These are phyloP conservation scores for Wakefieldia striispora DNA, from an alignment of 768 basidiomycete species.

Conservation along the genomic window DNA sequence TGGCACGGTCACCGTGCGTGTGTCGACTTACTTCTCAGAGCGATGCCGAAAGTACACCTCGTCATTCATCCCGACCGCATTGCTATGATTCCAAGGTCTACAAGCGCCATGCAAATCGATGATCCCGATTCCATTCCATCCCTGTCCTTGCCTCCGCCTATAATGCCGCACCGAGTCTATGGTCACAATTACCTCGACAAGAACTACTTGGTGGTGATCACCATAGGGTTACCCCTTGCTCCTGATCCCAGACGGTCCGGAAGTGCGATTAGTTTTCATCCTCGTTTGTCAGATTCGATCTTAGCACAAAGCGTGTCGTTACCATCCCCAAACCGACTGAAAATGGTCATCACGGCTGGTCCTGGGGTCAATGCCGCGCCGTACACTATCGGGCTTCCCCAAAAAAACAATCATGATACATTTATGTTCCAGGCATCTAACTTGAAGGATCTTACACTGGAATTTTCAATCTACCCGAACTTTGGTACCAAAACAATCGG, in stretches of 20 bases:
- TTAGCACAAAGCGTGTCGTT: constrained; percentile 65
- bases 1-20: constrained; percentile 89
- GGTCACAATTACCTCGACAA: constrained; percentile 95
- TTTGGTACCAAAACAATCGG: constrained; percentile 98
- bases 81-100: constrained; percentile 26
- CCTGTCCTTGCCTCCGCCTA: constrained; percentile 93
- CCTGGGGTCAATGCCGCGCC: constrained; percentile 84
- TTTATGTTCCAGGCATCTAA: constrained; percentile 86
- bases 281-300: constrained; percentile 68
- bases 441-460: constrained; percentile 70
- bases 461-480: constrained; percentile 95
- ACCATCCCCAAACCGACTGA: constrained; percentile 75
- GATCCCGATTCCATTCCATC: constrained; percentile 93
- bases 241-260: constrained; percentile 36
- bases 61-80: constrained; percentile 16
- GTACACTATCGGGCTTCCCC: constrained; percentile 85
- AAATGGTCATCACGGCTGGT: constrained; percentile 91
- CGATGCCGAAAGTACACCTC: constrained; percentile 22
- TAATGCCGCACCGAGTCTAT: constrained; percentile 96
- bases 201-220: constrained; percentile 80
- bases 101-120: constrained; percentile 42
- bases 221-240: constrained; percentile 60
- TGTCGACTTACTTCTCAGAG: constrained; percentile 56
- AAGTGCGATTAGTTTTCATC: constrained; percentile 61
- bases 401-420: constrained; percentile 63